Evolutionary conservation across 2,329 filamentous ascomycete species (phyloP), one percentile per base, ranked within the genome.

Genomic region (Gyromitra esculenta): DNA sequence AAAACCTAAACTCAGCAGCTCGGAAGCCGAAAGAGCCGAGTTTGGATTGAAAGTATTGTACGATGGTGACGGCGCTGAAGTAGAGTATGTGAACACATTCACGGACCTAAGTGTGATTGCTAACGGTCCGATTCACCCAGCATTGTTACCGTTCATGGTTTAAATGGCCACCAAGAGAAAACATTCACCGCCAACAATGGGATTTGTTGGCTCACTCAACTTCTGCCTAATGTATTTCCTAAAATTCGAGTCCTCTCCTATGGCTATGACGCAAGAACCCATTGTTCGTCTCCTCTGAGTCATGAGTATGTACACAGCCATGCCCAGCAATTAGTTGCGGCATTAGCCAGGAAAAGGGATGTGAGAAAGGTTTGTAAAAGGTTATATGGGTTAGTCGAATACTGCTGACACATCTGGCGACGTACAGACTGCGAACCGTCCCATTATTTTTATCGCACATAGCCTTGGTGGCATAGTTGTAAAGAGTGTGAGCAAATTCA

Each of bases 211-310:
- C 80, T 81, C 15, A 64, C 77, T 15, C 80, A 82, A 39, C 78
- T 82, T 15, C 74, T 83, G 0, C 82, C 82, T 1, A 35, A 65
- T 7, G 78, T 82, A 56, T 63, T 84, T n/a, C 79, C 80, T 0
- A 80, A 81, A 52, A 81, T 82, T 11, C 80, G 84, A 57, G 81
- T 84, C 6, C 76, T 83, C 37, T 81, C 75, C 31, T 84, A 80
- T 73, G 83, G 83, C 41, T 84, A 84, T 69, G 81, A 84, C 57
- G 81, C 81, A 11, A 82, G 81, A 45, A 83, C 81, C 21, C 79
- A 69, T 7, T 25, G 66, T 39, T 13, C 54, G 8, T 35, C 21
- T 1, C 39, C 52, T n/a, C 39, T 69, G 13, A 60, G 52, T 5
- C 54, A 18, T 7, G 25, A 69, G 25, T 15, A 59, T 52, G 9